Percentiles rank a stretch among this genome's conserved stretches.
Evolutionary conservation across 2,329 filamentous ascomycete species (phyloP).

Genomic region (Phyllosticta ampelicida): DNA sequence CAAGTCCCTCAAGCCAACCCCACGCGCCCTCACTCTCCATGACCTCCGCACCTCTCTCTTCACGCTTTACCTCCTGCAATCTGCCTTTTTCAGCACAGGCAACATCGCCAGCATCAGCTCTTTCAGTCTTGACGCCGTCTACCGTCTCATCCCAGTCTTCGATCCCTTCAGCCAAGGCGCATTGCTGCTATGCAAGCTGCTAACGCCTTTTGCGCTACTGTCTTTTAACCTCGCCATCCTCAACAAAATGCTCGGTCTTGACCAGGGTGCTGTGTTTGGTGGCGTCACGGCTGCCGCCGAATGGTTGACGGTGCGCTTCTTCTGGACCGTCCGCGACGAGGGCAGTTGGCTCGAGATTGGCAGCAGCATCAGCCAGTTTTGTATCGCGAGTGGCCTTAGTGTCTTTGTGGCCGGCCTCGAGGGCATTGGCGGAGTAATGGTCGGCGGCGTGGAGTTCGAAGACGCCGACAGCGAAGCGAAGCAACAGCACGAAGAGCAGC

Average conservation of each 20-base stretch:
- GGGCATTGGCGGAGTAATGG: constrained; percentile 71
- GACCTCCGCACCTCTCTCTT: constrained; percentile 85
- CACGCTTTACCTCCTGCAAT: constrained; percentile 90
- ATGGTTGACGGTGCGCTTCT: constrained; percentile 88
- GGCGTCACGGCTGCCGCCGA: constrained; percentile 80
- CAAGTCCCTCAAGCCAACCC: background rate
- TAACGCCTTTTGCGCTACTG: constrained; percentile 87
- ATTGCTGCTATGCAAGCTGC: constrained; percentile 74
- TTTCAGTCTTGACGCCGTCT: constrained; percentile 86
- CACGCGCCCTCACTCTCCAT: constrained; percentile 63
- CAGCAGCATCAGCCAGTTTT: constrained; percentile 90
- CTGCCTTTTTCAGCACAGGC: constrained; percentile 92
- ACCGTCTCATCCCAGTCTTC: constrained; percentile 79
- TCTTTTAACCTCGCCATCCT: constrained; percentile 90
- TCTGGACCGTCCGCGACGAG: constrained; percentile 94
- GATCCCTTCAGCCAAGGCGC: constrained; percentile 87
- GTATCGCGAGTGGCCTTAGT: constrained; percentile 79
- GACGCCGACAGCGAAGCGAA: constrained; percentile 11
- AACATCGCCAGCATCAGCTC: constrained; percentile 91
- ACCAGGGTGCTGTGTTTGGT: constrained; percentile 87
- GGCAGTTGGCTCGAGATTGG: constrained; percentile 97
- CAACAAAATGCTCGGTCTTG: constrained; percentile 72
- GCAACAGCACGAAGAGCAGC: background rate
- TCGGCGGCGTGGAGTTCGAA: constrained; percentile 64
- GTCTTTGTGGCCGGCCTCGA: constrained; percentile 86